Base-by-base conservation (phyloP, 768 basidiomycete genomes). In the Boletus edulis region DNA sequence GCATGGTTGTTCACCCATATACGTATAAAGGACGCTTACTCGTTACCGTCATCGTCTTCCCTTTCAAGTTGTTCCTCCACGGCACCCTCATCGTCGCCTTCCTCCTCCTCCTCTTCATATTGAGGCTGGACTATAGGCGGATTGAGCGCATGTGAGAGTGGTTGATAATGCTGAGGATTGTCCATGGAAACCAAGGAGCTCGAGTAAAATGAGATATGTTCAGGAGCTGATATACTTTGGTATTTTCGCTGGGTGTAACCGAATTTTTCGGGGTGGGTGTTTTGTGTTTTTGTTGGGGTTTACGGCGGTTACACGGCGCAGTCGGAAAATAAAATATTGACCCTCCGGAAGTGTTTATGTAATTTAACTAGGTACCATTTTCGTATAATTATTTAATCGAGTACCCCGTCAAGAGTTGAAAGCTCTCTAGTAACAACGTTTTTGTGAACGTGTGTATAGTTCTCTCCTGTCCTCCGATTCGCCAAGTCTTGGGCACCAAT, bases 151-250 rank as follows among this genome's bases (percentile, higher is more conserved):
- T 89, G 85, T 52, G 88, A 91, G 62, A 91, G 78, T 27, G 89
- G 86, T 58, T 89, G 87, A 73, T 91, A 88, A 58, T 86, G 86
- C 67, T 89, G 87, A 52, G 86, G 86, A 68, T 87, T 87, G 72
- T 88, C 78, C 78, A 80, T 78, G 55, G 48, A 22, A 48, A 22
- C 31, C 43, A 43, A 48, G 14, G 22, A 44, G 34, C 29, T 47
- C 45, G 15, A 45, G 34, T 51, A 40, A 49, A 35, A 60, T 64
- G 58, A 54, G 62, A 64, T 67, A 54, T 66, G 67, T 53, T 59
- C 49, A 59, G 46, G 64, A 61, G 58, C 44, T 60, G 44, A 60
- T 54, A 55, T 52, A 54, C 60, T 67, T 60, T 45, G 46, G 62
- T 68, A 35, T 35, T 59, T 69, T 67, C 60, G 60, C 67, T 67